Conservation (phyloP, 2,329 filamentous ascomycete genomes). For the Pseudogymnoascus sp. region DNA sequence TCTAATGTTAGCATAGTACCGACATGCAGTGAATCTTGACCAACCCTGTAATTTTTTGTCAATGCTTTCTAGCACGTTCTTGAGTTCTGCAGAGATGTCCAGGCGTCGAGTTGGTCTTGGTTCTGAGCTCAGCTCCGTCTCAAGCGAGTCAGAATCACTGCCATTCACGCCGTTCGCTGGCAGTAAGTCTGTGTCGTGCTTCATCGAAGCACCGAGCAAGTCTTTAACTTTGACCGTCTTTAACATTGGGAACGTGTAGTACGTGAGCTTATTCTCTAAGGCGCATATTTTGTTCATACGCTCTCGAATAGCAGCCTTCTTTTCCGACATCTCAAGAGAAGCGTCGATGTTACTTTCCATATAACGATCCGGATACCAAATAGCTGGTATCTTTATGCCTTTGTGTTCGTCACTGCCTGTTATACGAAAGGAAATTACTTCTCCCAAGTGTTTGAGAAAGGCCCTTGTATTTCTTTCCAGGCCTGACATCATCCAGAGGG, state of each 20-base stretch:
- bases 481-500: slow-evolving; percentile 22
- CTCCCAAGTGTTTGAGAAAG: slow-evolving; percentile 32
- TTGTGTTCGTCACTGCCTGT: slow-evolving; percentile 33
- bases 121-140: slow-evolving; percentile 11
- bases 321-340: slow-evolving; percentile 35
- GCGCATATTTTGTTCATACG: slow-evolving; percentile 22
- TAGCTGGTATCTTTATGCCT: slow-evolving; percentile 41
- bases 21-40: not conserved
- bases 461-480: slow-evolving; percentile 20
- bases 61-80: slow-evolving; percentile 24
- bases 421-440: slow-evolving; percentile 43
- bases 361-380: slow-evolving; percentile 49
- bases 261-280: slow-evolving; percentile 23
- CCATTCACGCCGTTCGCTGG: slow-evolving; percentile 16
- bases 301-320: slow-evolving; percentile 23
- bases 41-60: slow-evolving; percentile 27
- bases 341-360: slow-evolving; percentile 37
- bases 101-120: slow-evolving; percentile 8
- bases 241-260: slow-evolving; percentile 15
- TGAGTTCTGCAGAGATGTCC: slow-evolving; percentile 23
- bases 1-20: slow-evolving; percentile 15
- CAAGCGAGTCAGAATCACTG: slow-evolving; percentile 10
- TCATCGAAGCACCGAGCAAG: slow-evolving; percentile 23
- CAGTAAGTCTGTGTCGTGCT: slow-evolving; percentile 22
- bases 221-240: slow-evolving; percentile 26